A percentile compares a stretch with the other conserved stretches of the same genome.
These are phyloP conservation scores for Calcarisporium arbuscula DNA, from an alignment of 2,329 filamentous ascomycete species.

Conservation along the genomic window DNA sequence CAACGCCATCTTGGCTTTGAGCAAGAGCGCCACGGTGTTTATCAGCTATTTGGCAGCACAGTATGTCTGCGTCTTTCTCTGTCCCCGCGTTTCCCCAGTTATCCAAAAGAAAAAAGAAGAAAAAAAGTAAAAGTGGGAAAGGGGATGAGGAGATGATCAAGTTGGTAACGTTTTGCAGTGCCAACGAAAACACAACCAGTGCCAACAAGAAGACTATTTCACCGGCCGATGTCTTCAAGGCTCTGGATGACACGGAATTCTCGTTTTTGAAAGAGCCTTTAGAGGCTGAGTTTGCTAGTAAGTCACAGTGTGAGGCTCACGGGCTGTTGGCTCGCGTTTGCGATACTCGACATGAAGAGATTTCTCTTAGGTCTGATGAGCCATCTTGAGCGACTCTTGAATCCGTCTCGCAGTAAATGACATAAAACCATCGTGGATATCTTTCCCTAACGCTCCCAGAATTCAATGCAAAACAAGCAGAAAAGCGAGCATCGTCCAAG, in stretches of 20 bases:
- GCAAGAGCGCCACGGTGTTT: slow-evolving; percentile 77
- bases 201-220: slow-evolving; percentile 74
- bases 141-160: too few species aligned
- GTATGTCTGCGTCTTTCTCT: slow-evolving; percentile 41
- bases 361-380: too few species aligned
- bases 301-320: slow-evolving; percentile 27
- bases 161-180: slow-evolving; percentile 47
- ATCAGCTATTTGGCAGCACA: slow-evolving; percentile 71
- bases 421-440: too few species aligned
- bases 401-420: too few species aligned
- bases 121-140: too few species aligned
- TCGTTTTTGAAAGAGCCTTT: slow-evolving; percentile 62
- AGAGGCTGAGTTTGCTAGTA: slow-evolving; percentile 71
- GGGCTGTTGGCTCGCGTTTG: too few species aligned
- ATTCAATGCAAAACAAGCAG: slow-evolving; percentile 66
- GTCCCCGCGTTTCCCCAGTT: too few species aligned
- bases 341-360: too few species aligned
- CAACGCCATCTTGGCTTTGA: slow-evolving; percentile 72
- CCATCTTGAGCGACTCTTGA: too few species aligned
- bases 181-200: slow-evolving; percentile 62
- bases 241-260: slow-evolving; percentile 71
- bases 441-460: slow-evolving; percentile 47
- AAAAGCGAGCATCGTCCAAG: slow-evolving; percentile 68
- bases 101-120: too few species aligned
- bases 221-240: slow-evolving; percentile 69